A percentile compares a stretch with the other conserved stretches of the same genome.
phyloP scores from a whole-genome alignment of 306 rosid genomes.

The Vigna mungo region DNA sequence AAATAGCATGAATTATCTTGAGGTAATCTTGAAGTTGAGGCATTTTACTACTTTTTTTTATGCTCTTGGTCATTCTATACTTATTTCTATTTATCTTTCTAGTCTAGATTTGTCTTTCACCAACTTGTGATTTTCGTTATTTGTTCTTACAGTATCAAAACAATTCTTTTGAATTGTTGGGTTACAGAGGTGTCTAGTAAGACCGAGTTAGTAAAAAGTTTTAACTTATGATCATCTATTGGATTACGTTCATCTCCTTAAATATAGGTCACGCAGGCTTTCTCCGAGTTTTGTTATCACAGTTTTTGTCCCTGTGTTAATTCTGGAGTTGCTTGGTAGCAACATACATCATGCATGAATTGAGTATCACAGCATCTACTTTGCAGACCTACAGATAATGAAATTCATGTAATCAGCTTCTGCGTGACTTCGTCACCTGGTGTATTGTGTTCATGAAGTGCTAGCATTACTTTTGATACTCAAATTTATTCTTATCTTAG shows the following conservation, averaged over 20 bases:
- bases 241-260: neutral
- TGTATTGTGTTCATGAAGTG: slow-evolving; percentile 17
- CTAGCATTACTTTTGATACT: slow-evolving; percentile 6
- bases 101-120: neutral
- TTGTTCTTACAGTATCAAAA: neutral
- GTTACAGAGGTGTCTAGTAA: slow-evolving; percentile 23
- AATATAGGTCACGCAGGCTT: neutral
- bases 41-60: slow-evolving; percentile 8
- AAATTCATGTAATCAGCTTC: slow-evolving; percentile 18
- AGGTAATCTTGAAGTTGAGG: slow-evolving; percentile 3
- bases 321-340: slow-evolving; percentile 8
- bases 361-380: neutral
- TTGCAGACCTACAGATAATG: neutral
- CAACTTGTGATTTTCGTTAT: neutral
- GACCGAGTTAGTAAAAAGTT: neutral
- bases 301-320: slow-evolving; percentile 11
- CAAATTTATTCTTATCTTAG: slow-evolving; percentile 2
- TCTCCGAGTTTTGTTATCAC: slow-evolving; percentile 14
- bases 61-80: neutral
- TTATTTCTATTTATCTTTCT: neutral
- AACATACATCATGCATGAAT: neutral
- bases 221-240: neutral
- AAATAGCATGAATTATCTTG: neutral
- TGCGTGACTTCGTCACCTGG: neutral
- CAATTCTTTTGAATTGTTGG: slow-evolving; percentile 19